phyloP scores from a whole-genome alignment of 805 yeast species.

The Starmerella bombi region DNA sequence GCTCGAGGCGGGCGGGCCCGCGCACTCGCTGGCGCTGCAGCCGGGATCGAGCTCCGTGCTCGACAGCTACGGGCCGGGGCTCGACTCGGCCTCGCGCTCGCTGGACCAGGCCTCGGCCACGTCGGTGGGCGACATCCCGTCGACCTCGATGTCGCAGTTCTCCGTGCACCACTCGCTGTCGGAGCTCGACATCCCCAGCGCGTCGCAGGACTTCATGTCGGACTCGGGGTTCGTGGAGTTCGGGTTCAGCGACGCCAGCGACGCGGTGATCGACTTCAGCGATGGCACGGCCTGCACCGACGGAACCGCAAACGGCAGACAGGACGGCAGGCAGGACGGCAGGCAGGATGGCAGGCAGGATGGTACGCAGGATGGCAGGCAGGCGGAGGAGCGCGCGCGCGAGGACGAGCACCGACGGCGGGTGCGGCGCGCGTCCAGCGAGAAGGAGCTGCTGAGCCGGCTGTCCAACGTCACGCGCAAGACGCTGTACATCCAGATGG shows the following conservation, averaged over 20 bases:
- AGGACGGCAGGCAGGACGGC: background rate
- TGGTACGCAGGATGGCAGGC: background rate
- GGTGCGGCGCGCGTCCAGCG: background rate
- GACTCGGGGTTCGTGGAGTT: conserved; percentile 24
- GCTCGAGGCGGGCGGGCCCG: conserved; percentile 7
- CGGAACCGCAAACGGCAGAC: too few relatives aligned
- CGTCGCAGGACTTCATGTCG: conserved; percentile 20
- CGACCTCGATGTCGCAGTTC: conserved; percentile 19
- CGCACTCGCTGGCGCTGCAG: background rate
- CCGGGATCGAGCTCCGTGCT: background rate
- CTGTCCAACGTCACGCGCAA: conserved; percentile 28
- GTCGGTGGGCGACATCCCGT: conserved; percentile 17
- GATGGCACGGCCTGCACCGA: too few relatives aligned
- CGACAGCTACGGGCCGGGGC: background rate
- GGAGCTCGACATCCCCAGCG: conserved; percentile 15
- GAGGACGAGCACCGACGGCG: background rate
- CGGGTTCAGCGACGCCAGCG: conserved; percentile 16
- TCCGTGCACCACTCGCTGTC: conserved; percentile 14
- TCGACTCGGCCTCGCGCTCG: background rate
- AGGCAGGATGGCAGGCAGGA: background rate
- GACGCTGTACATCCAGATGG: conserved; percentile 92
- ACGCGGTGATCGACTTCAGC: background rate
- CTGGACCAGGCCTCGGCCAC: background rate
- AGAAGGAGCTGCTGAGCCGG: background rate
- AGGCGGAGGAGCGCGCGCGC: background rate